Base-by-base conservation (phyloP, 2,329 filamentous ascomycete genomes). In the Neonectria punicea region DNA sequence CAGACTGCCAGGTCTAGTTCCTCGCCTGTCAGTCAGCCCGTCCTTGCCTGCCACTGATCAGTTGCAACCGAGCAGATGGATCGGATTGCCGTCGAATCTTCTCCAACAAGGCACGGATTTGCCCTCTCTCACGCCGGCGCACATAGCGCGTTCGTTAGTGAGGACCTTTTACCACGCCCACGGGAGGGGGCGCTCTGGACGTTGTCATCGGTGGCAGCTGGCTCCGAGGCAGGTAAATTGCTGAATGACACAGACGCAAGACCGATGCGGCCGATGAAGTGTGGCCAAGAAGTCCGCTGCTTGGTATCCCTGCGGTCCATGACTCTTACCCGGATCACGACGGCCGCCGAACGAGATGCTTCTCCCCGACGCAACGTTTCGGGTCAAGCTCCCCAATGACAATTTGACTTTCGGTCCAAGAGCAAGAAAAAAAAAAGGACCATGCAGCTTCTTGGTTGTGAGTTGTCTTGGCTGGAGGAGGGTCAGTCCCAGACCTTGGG, bases 381-480 rank as follows among this genome's bases (percentile, higher is more conserved):
- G 46, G 16, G 7, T 7, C 25, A 16, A 30, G 46, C n/a, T 32
- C 10, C 47, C 9, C 11, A 22, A 51, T 25, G 49, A 14, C 49
- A 51, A 51, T 34, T 51, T 51, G 49, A 51, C 49, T 51, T 50
- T 51, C 32, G 9, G 28, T 13, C 10, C 49, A 49, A 16, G 25
- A 49, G 14, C 13, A 25, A 34, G 13, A 25, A 25, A 25, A 25
- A 25, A 25, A 20, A 20, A 51, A 34, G 13, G n/a, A 34, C 47
- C 14, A 9, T 8, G 10, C n/a, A 51, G 18, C 11, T 18, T 25
- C 25, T 25, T 25, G 25, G 25, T 25, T 25, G 25, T 25, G 25
- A 34, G 14, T 51, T 34, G n/a, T 51, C 13, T 25, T 25, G 22
- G 22, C 22, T 25, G 22, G 22, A 25, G 22, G 22, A 25, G 22